These are phyloP conservation scores for Diutina rugosa DNA, from an alignment of 1,139 yeast genomes.

Conservation along the genomic window DNA sequence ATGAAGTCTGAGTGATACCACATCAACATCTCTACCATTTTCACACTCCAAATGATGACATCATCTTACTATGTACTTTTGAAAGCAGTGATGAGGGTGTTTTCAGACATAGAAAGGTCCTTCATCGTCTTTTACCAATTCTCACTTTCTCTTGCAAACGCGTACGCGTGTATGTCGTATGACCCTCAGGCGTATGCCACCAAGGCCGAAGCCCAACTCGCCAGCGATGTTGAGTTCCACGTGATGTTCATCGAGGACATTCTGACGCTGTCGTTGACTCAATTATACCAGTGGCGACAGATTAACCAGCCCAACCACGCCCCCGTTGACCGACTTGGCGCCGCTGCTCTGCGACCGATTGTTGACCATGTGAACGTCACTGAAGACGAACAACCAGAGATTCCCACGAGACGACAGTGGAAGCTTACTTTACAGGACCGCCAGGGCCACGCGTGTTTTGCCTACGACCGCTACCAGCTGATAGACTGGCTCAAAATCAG, in stretches of 20 bases:
- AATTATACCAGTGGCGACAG: slow-evolving; percentile 28
- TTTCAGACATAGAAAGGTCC: too few relatives aligned
- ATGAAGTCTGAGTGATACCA: too few relatives aligned
- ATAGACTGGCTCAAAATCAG: slow-evolving; percentile 18
- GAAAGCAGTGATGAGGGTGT: too few relatives aligned
- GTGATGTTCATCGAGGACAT: slow-evolving; percentile 24
- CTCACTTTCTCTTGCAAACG: background rate
- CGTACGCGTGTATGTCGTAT: background rate
- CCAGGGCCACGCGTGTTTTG: slow-evolving; percentile 21
- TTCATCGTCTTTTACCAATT: too few relatives aligned
- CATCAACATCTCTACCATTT: too few relatives aligned
- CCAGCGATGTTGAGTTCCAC: background rate
- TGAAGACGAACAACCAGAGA: slow-evolving; percentile 8
- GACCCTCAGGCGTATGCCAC: background rate
- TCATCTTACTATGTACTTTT: too few relatives aligned
- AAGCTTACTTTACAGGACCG: slow-evolving; percentile 23
- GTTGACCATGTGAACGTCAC: slow-evolving; percentile 22
- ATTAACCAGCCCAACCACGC: slow-evolving; percentile 26
- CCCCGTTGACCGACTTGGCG: slow-evolving; percentile 22
- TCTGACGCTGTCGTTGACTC: slow-evolving; percentile 19
- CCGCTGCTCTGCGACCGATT: slow-evolving; percentile 8
- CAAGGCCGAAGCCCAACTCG: background rate
- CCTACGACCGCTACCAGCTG: slow-evolving; percentile 22
- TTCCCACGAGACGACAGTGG: slow-evolving; percentile 8
- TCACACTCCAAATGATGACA: too few relatives aligned